Base-by-base conservation (phyloP, 306 rosid species). In the Cicer judaicum region DNA sequence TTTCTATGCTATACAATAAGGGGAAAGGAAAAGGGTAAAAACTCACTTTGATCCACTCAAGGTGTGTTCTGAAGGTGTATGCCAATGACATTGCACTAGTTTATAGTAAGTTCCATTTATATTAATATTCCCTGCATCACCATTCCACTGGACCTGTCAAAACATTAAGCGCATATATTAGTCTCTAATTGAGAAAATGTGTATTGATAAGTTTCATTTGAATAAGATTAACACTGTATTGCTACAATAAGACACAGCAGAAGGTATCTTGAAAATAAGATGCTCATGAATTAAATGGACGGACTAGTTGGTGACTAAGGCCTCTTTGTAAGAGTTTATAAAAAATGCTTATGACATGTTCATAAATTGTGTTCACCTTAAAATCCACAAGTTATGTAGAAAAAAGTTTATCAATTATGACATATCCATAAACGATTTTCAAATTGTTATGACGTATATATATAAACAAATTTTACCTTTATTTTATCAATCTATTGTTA, bases 21-120 rank as follows among this genome's bases (percentile, higher is more conserved):
- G 5, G 34, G 34, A 29, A 29, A 29, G 34, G 5, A 29, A 29
- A 29, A 29, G 34, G 3, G 34, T 29, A 29, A 29, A 56, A 64
- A 57, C 49, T 47, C 68, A 90, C 97, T 89, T 89, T 68, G 64
- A 5, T 82, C 89, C 97, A 49, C 89, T 85, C 46, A 93, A 73
- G 0, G 86, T 86, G 81, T 93, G 98, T 77, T 93, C 98, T 15
- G 98, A 84, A 41, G 96, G 96, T 60, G 92, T 57, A 63, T 93
- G 98, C 98, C 97, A 93, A 85, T 93, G 98, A 52, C 86, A 83
- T 10, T 90, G 95, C 10, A 11, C 0, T 54, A 90, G 49, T 1
- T 64, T 84, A 85, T 85, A 93, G 10, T 78, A 19, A 21, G 86
- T 89, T 41, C 92, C 92, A 78, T 93, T 82, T 47, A 93, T 84